Evolutionary conservation across 108 stramenopile genomes (phyloP), one percentile per base, ranked within the genome.

Genomic region (Stephanodiscus minutulus): DNA sequence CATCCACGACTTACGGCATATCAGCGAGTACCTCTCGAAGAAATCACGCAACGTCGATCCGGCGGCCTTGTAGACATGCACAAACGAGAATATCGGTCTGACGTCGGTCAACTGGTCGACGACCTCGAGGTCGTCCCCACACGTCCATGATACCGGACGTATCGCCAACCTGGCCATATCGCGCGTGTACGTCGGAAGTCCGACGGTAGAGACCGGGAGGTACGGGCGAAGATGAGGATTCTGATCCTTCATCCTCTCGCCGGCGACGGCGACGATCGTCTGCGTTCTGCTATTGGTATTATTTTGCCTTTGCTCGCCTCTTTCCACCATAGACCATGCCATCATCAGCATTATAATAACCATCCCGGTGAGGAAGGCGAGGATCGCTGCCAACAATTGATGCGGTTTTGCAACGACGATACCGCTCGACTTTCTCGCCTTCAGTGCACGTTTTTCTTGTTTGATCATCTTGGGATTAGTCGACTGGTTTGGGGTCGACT

Each of bases 1-100:
- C 56, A 81, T 75, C 74, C 66, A 67, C 13, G 72, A 70, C n/a
- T 70, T 70, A 2, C 70, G 36, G 49, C 87, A 88, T 11, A 68
- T 35, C 27, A 47, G 24, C 6, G 74, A 71, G 73, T 85, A 88
- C 0, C 57, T 39, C 21, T 49, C 18, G 52, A 85, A 85, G 61
- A 82, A 84, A n/a, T 33, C 33, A 1, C 85, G 69, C 18, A 85
- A 50, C 37, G 84, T 81, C 18, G 82, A 82, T 44, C 87, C 87
- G 11, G 87, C 84, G 36, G 87, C 81, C 47, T 88, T 88, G 76
- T 74, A 88, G 48, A 85, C 73, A 46, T 88, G 87, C 3, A 83
- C 75, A 65, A 88, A 85, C 1, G 64, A 72, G 57, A 87, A 69
- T 18, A 76, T 85, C 4, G 56, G 64, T 41, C 66, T 69, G 59